These are phyloP conservation scores for Krasilnikovozyma curviuscula DNA, from an alignment of 768 basidiomycete genomes.

Conservation along the genomic window DNA sequence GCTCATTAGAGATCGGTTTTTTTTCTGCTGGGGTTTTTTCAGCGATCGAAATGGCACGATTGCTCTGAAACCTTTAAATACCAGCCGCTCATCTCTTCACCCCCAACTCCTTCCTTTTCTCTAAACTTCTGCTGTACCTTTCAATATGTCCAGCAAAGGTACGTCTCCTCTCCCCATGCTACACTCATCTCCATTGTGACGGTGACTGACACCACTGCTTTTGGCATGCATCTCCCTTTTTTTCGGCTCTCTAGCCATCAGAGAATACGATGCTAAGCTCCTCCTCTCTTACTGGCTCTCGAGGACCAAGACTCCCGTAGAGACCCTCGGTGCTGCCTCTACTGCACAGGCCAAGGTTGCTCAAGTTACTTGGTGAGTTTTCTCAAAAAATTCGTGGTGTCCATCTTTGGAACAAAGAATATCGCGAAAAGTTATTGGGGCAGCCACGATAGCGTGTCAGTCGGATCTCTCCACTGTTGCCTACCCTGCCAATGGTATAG, in stretches of 20 bases:
- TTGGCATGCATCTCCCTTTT: neutral
- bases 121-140: neutral
- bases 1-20: no score
- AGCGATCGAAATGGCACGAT: no score
- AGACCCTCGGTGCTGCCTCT: conserved; percentile 9
- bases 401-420: no score
- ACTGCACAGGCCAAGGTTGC: conserved; percentile 9
- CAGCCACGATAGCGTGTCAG: no score
- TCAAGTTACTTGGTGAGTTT: conserved; percentile 11
- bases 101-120: neutral
- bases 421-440: no score
- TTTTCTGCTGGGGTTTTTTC: no score
- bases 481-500: no score
- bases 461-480: no score
- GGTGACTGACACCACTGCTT: no score
- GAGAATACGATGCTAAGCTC: conserved; percentile 97
- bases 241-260: conserved; percentile 40
- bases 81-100: neutral
- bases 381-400: no score
- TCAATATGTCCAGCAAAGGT: neutral
- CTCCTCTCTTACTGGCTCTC: conserved; percentile 93
- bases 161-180: neutral
- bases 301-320: conserved; percentile 47
- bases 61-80: no score
- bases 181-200: neutral